phyloP scores from a whole-genome alignment of 129 eudicot species.

The Daucus carota region DH1_v3.0 NC_030383.2:5275501-5276000 shows the following conservation, averaged over 20 bases:
- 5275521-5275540: no score
- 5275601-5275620: no score
- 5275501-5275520: no score
- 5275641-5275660: no score
- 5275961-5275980: no score
- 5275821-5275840: constrained; percentile 29
- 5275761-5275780: constrained; percentile 17
- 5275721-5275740: background rate
- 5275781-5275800: constrained; percentile 49
- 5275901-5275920: constrained; percentile 64
- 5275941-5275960: constrained; percentile 14
- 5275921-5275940: constrained; percentile 22
- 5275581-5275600: no score
- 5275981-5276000: background rate
- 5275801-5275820: constrained; percentile 19
- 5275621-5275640: no score
- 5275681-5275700: no score
- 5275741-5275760: background rate
- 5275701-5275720: background rate
- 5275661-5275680: no score
- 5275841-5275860: constrained; percentile 36
- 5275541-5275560: no score
- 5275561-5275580: no score
- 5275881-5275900: constrained; percentile 41
- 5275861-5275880: constrained; percentile 30